Evolutionary conservation across 129 eudicot species (phyloP).

Genomic region (Centella asiatica): DNA sequence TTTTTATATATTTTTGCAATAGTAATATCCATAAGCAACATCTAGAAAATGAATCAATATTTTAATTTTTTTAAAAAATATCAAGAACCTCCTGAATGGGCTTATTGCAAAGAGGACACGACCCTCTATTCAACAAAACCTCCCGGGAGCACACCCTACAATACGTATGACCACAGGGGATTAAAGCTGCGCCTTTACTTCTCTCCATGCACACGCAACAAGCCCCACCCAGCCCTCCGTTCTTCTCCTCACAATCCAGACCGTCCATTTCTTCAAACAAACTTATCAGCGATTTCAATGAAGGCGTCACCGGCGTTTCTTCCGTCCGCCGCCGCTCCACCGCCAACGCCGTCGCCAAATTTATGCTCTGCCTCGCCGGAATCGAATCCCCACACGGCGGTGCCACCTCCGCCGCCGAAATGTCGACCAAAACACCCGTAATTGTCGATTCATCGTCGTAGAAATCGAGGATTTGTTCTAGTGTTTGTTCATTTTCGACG

Average conservation of each 20-base stretch:
- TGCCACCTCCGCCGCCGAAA: slow-evolving; percentile 14
- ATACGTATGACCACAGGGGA: slow-evolving; percentile 92
- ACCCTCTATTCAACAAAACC: slow-evolving; percentile 63
- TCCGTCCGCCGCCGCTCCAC: slow-evolving; percentile 26
- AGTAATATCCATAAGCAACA: no score
- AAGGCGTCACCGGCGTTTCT: slow-evolving; percentile 2
- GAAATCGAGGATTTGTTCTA: slow-evolving; percentile 1
- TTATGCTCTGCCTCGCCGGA: slow-evolving; percentile 22
- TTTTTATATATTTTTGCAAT: no score
- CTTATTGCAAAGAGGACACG: slow-evolving; percentile 85
- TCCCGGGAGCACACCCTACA: slow-evolving; percentile 90
- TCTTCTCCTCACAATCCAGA: not conserved
- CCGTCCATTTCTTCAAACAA: slow-evolving; percentile 34
- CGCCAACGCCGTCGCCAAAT: slow-evolving; percentile 51
- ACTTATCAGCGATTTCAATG: slow-evolving; percentile 37
- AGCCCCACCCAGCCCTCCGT: slow-evolving; percentile 18
- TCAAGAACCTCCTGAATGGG: slow-evolving; percentile 83
- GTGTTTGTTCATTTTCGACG: slow-evolving; percentile 4
- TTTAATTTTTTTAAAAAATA: no score
- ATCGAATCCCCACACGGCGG: slow-evolving; percentile 15
- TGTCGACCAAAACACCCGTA: not conserved
- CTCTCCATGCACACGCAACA: slow-evolving; percentile 95
- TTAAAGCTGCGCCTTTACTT: slow-evolving; percentile 83
- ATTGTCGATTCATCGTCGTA: slow-evolving; percentile 1
- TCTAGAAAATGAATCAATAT: no score